Evolutionary conservation across 192 early-diverging fungal species (phyloP).

Genomic region (Kickxella alabastrina): DNA sequence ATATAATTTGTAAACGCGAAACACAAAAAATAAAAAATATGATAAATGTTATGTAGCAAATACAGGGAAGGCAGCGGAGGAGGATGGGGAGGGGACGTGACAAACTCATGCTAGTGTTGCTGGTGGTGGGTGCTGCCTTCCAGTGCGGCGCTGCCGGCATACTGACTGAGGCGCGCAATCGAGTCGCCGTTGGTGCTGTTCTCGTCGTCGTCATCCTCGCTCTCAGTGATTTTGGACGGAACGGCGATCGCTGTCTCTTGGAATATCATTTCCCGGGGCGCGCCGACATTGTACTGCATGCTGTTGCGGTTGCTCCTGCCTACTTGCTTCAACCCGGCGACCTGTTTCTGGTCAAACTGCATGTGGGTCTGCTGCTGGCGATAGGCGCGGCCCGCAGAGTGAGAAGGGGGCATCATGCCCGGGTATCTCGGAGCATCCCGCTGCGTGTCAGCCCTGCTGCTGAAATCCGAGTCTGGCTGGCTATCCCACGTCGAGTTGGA

Average conservation of each 20-base stretch:
- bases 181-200: neutral
- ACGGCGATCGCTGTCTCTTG: constrained; percentile 42
- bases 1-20: too few species aligned
- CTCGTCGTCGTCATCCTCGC: constrained; percentile 23
- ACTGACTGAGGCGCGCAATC: constrained; percentile 20
- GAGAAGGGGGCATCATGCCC: constrained; percentile 12
- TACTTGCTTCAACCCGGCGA: neutral
- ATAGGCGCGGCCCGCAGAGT: constrained; percentile 10
- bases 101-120: too few species aligned
- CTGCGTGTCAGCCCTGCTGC: constrained; percentile 16
- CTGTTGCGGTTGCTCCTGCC: constrained; percentile 50
- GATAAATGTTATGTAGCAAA: too few species aligned
- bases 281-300: constrained; percentile 50
- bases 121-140: constrained; percentile 1
- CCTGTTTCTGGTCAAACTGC: constrained; percentile 1
- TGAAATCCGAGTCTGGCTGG: constrained; percentile 8
- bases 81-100: too few species aligned
- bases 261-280: constrained; percentile 46
- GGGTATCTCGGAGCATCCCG: constrained; percentile 38
- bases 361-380: constrained; percentile 12
- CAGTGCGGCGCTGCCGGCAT: constrained; percentile 23
- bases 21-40: too few species aligned
- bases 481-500: constrained; percentile 15
- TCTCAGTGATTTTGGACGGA: constrained; percentile 32
- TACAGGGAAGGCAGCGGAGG: too few species aligned